Conservation (phyloP, 2,329 filamentous ascomycete genomes). For the Ophiosphaerella korrae region DNA sequence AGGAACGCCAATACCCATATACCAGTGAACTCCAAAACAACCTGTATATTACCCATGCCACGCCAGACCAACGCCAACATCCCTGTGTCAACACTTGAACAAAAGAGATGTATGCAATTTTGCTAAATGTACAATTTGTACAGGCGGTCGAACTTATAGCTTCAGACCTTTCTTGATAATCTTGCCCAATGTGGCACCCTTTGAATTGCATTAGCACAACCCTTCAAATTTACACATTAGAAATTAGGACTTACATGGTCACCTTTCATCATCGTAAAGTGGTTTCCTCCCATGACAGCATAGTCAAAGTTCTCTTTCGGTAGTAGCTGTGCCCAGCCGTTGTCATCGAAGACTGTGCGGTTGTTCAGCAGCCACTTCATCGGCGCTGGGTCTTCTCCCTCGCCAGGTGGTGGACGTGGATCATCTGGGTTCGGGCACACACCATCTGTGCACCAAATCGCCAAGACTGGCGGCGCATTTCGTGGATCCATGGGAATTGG, state of each 20-base stretch:
- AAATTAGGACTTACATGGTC: constrained; percentile 48
- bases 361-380: constrained; percentile 74
- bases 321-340: constrained; percentile 71
- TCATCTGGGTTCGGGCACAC: constrained; percentile 71
- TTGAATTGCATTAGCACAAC: constrained; percentile 27
- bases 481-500: constrained; percentile 66
- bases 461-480: constrained; percentile 64
- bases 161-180: constrained; percentile 52
- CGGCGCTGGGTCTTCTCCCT: constrained; percentile 58
- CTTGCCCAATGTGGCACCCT: constrained; percentile 49
- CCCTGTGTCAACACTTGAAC: constrained; percentile 42
- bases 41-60: not conserved
- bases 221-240: not conserved
- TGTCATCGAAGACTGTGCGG: constrained; percentile 71
- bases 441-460: constrained; percentile 75
- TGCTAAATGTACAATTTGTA: constrained; percentile 11
- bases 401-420: constrained; percentile 67
- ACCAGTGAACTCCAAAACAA: constrained; percentile 10
- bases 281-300: constrained; percentile 72
- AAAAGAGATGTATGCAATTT: constrained; percentile 40
- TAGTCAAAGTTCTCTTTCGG: constrained; percentile 66
- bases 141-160: constrained; percentile 24
- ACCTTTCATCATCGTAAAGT: constrained; percentile 79
- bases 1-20: constrained; percentile 3
- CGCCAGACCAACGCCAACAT: constrained; percentile 32